Evolutionary conservation across 352 stramenopile genomes (phyloP), one percentile per base, ranked within the genome.

Genomic region (Phytophthora brassicae): DNA sequence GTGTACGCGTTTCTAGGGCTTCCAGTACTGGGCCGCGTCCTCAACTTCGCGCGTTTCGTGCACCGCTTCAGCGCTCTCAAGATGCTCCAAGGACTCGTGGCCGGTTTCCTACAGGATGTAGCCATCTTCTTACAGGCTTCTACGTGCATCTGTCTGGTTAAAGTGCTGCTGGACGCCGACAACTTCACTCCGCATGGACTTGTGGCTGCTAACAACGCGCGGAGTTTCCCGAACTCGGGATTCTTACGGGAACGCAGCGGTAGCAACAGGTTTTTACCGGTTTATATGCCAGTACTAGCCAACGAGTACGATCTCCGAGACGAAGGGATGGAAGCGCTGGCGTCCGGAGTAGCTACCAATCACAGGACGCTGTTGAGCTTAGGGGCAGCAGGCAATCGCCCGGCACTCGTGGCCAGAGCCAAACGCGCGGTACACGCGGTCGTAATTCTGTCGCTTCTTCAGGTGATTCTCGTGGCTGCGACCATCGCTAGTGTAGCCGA

Each of bases 1-100:
- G 75, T 90, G 8, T 90, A 88, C 64, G 68, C 77, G 31, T 90
- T 88, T 56, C 70, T 85, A 5, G 79, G 81, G 1, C 65, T 90
- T 9, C 81, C 81, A 1, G 75, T 86, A 33, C 56, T 90, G 19
- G 81, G 77, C 12, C 81, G 81, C 14, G 64, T 90, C 11, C 60
- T 90, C 12, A 87, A 87, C 24, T 82, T 87, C 41, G 66, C 72
- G 16, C 75, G 81, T 0, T 88, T 84, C 45, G 71, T 77, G 29
- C 79, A 88, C 49, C 81, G 81, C 39, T 86, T 88, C 38, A 69
- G 63, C 8, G 51, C 55, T 6, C 17, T 52, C 5, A 84, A 66
- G 44, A 81, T 90, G 39, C 0, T 84, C 1, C 74, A 84, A 41
- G 75, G 75, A 1, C 60, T 90, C 29, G 9, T 76, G 11, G 77